Evolutionary conservation across 192 early-diverging fungal species (phyloP).

Genomic region (Powellomyces hirtus): DNA sequence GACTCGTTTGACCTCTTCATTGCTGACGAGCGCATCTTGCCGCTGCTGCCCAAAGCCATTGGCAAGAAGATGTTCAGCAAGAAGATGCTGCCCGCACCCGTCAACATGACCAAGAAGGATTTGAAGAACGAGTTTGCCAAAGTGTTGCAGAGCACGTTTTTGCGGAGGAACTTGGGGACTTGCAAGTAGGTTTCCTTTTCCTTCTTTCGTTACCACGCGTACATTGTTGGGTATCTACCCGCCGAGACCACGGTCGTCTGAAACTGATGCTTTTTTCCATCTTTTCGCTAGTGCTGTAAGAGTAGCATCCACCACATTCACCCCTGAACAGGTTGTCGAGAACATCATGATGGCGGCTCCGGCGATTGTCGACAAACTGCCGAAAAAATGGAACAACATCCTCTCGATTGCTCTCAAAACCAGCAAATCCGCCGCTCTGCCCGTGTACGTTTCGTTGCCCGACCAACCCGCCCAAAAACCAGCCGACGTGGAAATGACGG

Average conservation of each 20-base stretch:
- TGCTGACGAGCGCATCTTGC: constrained; percentile 78
- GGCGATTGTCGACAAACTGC: constrained; percentile 62
- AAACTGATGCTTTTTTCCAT: not conserved
- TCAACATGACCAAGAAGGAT: constrained; percentile 61
- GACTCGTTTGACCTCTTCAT: constrained; percentile 82
- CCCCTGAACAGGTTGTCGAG: constrained; percentile 60
- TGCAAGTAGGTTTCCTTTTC: constrained; percentile 57
- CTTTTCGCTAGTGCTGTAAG: not conserved
- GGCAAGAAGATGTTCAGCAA: constrained; percentile 80
- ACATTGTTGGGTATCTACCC: too few species aligned
- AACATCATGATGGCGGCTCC: constrained; percentile 72
- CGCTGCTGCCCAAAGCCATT: constrained; percentile 70
- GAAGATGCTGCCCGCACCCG: constrained; percentile 80
- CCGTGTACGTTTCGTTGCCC: constrained; percentile 59
- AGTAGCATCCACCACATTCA: constrained; percentile 31
- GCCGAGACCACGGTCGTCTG: too few species aligned
- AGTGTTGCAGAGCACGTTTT: constrained; percentile 63
- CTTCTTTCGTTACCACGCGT: not conserved
- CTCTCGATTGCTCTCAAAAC: constrained; percentile 85
- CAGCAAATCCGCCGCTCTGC: constrained; percentile 72
- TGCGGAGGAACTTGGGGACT: constrained; percentile 56
- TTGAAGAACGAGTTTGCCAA: constrained; percentile 61
- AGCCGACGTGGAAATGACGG: not conserved
- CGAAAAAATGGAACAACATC: constrained; percentile 78
- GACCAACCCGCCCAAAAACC: constrained; percentile 6